Evolutionary conservation across 2,329 filamentous ascomycete species (phyloP).

Genomic region (Alternaria gansuensis): DNA sequence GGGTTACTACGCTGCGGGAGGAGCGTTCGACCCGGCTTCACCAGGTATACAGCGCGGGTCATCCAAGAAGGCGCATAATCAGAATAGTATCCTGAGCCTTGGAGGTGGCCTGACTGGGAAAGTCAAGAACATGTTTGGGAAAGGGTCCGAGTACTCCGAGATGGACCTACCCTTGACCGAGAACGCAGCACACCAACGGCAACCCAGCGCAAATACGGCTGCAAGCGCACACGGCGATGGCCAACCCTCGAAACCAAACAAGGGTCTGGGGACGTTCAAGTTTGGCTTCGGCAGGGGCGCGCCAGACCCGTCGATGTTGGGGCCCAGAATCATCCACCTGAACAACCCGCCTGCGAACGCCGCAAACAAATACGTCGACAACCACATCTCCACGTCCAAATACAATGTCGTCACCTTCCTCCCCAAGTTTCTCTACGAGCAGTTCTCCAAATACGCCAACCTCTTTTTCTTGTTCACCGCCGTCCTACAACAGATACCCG

Average conservation of each 20-base stretch:
- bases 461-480: conserved; percentile 99
- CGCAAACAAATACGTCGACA: conserved; percentile 89
- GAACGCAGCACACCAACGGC: conserved; percentile 62
- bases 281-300: conserved; percentile 89
- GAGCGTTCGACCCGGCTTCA: conserved; percentile 65
- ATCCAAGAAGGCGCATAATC: conserved; percentile 69
- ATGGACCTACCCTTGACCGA: conserved; percentile 98
- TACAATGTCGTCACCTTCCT: conserved; percentile 94
- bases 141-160: conserved; percentile 88
- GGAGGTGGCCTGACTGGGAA: conserved; percentile 87
- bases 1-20: conserved; percentile 77
- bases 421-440: conserved; percentile 96
- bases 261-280: conserved; percentile 74
- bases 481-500: conserved; percentile 90
- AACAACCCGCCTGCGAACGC: conserved; percentile 96
- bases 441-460: conserved; percentile 99
- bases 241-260: conserved; percentile 50
- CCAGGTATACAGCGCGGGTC: conserved; percentile 58
- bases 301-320: conserved; percentile 87
- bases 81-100: conserved; percentile 87
- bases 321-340: conserved; percentile 90
- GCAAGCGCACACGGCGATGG: conserved; percentile 53
- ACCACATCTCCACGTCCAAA: conserved; percentile 96
- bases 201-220: conserved; percentile 54
- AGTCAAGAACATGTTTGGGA: conserved; percentile 89